Conservation (phyloP, 805 yeast genomes). For the Hanseniaspora jakobsenii region DNA sequence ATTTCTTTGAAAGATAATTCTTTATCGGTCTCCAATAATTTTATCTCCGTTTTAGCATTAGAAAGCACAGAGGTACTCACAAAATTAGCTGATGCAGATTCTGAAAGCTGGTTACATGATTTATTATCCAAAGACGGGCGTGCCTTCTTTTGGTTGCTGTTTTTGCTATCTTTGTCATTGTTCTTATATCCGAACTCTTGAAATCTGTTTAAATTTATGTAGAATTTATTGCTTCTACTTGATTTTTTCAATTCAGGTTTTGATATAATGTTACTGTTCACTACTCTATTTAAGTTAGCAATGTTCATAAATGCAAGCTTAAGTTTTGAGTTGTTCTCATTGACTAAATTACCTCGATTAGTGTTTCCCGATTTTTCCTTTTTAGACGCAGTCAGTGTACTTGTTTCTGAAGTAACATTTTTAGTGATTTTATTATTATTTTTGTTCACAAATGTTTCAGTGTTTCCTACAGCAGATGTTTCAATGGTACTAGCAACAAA, state of each 20-base stretch:
- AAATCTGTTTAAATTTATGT: conserved; percentile 5
- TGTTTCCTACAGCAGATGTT: conserved; percentile 21
- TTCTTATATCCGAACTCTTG: conserved; percentile 9
- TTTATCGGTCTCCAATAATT: neutral
- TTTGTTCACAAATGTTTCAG: too few relatives aligned
- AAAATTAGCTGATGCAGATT: neutral
- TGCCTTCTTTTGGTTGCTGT: neutral
- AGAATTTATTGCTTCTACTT: conserved; percentile 4
- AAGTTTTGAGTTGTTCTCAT: neutral
- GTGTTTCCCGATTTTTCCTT: neutral
- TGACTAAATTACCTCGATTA: neutral
- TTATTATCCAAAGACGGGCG: too few relatives aligned
- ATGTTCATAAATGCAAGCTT: too few relatives aligned
- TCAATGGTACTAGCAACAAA: conserved; percentile 6
- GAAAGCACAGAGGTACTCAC: too few relatives aligned
- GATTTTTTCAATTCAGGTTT: neutral
- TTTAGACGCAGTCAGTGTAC: neutral
- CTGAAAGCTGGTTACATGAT: neutral
- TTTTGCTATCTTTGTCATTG: neutral
- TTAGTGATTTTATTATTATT: too few relatives aligned
- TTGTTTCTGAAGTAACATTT: neutral
- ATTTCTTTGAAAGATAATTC: neutral
- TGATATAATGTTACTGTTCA: neutral
- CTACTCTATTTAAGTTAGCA: neutral
- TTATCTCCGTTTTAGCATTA: too few relatives aligned